Base-by-base conservation (phyloP, 371 early-diverging fungal genomes). In the Mortierella sp. region DNA sequence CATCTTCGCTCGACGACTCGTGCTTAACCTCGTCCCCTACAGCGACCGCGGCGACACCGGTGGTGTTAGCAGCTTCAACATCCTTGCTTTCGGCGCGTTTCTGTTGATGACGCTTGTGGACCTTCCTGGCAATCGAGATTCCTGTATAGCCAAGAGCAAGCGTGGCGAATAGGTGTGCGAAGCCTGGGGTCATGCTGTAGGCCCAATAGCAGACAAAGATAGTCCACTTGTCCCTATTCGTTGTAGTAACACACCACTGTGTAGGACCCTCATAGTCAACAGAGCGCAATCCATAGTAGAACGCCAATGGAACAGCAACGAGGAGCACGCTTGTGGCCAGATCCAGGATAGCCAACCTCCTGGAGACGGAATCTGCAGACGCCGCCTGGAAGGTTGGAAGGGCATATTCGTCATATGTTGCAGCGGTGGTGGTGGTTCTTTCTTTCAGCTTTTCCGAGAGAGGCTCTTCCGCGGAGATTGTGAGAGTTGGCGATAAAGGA, bases 201-300 rank as follows among this genome's bases (percentile, higher is more conserved):
- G 56, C 21, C 74, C 74, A 73, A 2, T 60, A 58, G 40, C 74
- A 73, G 39, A 68, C 57, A 57, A 76, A 67, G 39, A 61, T 61
- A 3, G 68, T 76, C 57, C 53, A 63, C 4, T n/a, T 47, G 48
- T 57, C 69, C 43, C 57, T 74, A 29, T n/a, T 57, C 48, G 53
- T 73, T 13, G 63, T 14, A 8, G 40, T 16, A 0, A 56, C 17
- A 50, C 74, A 74, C 63, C 60, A 67, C 1, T 51, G 54, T 0
- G 74, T 34, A 0, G 28, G 1, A 6, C 74, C 67, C 22, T 73
- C 74, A 61, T 58, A 63, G 2, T 49, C 27, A 10, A 67, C 63
- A 7, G 59, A 14, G n/a, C 74, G 67, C 52, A 67, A 49, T 6
- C 44, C 63, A 44, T 73, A 73, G 25, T 56, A 73, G 52, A 62